Evolutionary conservation across 805 yeast species (phyloP).

Genomic region (Jamesozyma gamospora): DNA sequence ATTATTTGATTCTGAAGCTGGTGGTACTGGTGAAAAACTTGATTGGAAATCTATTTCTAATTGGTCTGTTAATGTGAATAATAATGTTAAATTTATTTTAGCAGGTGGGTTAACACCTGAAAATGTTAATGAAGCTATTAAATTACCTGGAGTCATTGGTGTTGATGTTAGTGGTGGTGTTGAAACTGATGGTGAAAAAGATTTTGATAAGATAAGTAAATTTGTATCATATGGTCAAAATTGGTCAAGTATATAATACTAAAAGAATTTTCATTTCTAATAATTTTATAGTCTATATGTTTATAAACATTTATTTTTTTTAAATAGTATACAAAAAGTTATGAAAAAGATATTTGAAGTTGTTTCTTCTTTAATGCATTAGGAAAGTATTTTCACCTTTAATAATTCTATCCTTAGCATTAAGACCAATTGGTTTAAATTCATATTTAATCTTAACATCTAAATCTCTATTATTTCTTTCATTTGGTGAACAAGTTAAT

Average conservation of each 20-base stretch:
- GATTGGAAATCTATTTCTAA: constrained; percentile 53
- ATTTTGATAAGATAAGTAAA: constrained; percentile 44
- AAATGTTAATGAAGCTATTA: constrained; percentile 52
- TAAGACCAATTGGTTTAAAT: constrained; percentile 35
- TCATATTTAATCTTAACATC: constrained; percentile 62
- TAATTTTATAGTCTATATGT: too few relatives aligned
- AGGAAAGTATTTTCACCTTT: constrained; percentile 55
- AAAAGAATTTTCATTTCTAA: too few relatives aligned
- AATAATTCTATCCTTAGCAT: constrained; percentile 43
- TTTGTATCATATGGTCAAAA: constrained; percentile 48
- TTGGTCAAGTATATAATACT: not conserved
- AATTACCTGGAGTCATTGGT: constrained; percentile 55
- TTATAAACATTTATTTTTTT: not conserved
- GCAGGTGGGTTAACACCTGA: constrained; percentile 87
- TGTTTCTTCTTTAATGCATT: constrained; percentile 49
- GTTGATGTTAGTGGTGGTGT: constrained; percentile 96
- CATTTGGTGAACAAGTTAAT: constrained; percentile 68
- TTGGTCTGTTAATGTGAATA: constrained; percentile 24
- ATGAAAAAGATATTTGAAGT: not conserved
- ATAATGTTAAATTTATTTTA: constrained; percentile 39
- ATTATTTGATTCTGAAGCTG: constrained; percentile 75
- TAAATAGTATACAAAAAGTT: too few relatives aligned
- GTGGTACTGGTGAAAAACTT: constrained; percentile 82
- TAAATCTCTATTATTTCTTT: constrained; percentile 74
- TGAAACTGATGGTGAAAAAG: constrained; percentile 70